Conservation (phyloP, 169 alveolate species). For the Neospora caninum region DNA sequence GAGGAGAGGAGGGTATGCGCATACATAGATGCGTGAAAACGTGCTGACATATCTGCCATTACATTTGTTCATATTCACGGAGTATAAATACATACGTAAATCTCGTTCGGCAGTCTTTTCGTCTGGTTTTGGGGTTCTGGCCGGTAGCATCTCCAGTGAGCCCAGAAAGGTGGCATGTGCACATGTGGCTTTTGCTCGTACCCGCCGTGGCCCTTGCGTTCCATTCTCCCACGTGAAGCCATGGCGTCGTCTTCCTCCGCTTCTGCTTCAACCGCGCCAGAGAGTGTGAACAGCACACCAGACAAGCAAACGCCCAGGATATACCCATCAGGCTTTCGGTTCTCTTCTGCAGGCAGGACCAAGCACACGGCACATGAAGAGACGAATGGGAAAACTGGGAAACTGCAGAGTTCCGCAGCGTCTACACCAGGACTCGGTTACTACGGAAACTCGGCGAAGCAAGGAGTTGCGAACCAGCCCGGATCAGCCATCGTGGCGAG, state of each 20-base stretch:
- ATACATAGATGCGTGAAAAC: no score
- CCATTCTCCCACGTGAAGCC: neutral
- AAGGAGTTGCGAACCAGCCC: slow-evolving; percentile 10
- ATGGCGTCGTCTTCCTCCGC: neutral
- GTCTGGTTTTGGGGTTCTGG: no score
- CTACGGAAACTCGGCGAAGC: neutral
- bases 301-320: neutral
- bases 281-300: neutral
- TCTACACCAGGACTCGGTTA: slow-evolving; percentile 7
- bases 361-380: neutral
- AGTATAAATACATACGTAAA: no score
- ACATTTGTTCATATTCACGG: no score
- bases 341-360: neutral
- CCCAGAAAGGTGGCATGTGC: no score
- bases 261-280: neutral
- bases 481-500: slow-evolving; percentile 68
- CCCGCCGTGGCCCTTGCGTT: no score
- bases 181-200: no score
- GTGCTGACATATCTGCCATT: no score
- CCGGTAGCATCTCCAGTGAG: no score
- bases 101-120: no score
- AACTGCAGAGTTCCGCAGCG: neutral
- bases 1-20: no score
- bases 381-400: neutral
- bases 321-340: neutral